Conservation (phyloP, 257 asterid species). For the Linaria vulgaris region DNA sequence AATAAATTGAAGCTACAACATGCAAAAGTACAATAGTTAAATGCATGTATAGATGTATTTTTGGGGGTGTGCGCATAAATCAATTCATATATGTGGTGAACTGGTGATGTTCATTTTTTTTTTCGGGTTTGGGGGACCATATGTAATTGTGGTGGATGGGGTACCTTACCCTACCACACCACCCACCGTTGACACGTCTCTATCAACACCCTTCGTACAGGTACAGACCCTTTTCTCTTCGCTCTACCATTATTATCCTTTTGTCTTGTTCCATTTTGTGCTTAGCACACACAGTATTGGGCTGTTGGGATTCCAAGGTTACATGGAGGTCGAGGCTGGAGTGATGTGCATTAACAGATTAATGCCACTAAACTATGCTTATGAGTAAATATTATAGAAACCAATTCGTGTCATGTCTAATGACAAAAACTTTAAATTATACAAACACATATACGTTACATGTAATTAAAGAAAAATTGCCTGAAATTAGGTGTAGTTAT, state of each 20-base stretch:
- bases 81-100: constrained; percentile 31
- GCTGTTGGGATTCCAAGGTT: constrained; percentile 26
- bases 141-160: constrained; percentile 33
- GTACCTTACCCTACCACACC: constrained; percentile 43
- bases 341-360: no score
- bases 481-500: no score
- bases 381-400: no score
- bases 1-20: no score
- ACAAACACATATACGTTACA: no score
- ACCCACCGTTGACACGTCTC: constrained; percentile 53
- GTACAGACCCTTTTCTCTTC: neutral
- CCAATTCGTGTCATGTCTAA: no score
- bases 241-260: constrained; percentile 19
- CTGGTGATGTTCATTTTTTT: neutral
- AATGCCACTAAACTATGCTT: no score
- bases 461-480: no score
- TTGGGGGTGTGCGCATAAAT: constrained; percentile 31
- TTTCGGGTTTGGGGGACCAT: constrained; percentile 44
- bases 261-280: neutral
- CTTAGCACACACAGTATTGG: constrained; percentile 11
- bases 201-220: constrained; percentile 23
- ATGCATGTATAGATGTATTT: no score
- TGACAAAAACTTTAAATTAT: no score
- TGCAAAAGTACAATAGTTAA: no score
- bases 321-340: constrained; percentile 4